Conservation (phyloP, 805 yeast species). For the Lipomyces starkeyi region DNA sequence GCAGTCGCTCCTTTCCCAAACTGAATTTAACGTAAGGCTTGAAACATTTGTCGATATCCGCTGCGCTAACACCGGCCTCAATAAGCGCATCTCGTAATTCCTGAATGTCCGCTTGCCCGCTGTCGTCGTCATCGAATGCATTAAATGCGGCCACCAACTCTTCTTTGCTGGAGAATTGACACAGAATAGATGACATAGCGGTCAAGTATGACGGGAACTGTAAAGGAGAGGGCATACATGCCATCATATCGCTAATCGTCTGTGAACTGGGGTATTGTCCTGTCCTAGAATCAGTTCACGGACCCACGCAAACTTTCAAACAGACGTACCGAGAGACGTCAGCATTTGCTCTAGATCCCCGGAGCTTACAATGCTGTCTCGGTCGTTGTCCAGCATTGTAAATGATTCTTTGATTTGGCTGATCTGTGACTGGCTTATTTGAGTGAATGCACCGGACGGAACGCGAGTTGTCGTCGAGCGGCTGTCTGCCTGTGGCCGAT, state of each 20-base stretch:
- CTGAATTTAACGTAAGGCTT: constrained; percentile 61
- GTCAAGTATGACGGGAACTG: constrained; percentile 71
- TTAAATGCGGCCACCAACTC: constrained; percentile 66
- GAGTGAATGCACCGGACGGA: constrained; percentile 35
- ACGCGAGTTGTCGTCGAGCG: constrained; percentile 15
- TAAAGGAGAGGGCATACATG: constrained; percentile 49
- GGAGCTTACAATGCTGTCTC: constrained; percentile 59
- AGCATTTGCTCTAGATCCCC: constrained; percentile 56
- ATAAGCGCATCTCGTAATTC: constrained; percentile 58
- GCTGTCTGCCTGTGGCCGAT: constrained; percentile 8
- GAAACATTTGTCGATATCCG: constrained; percentile 58
- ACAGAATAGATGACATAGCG: constrained; percentile 62
- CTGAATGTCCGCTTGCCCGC: constrained; percentile 55
- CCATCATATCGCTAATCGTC: constrained; percentile 59
- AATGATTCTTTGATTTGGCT: constrained; percentile 74
- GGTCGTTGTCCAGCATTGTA: constrained; percentile 79
- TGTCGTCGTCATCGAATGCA: constrained; percentile 53
- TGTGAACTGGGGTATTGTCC: constrained; percentile 51
- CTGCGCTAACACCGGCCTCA: constrained; percentile 50
- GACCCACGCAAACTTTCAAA: neutral
- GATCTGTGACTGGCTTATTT: constrained; percentile 64
- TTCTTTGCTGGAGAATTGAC: constrained; percentile 56
- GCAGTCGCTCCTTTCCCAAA: constrained; percentile 63
- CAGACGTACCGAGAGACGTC: constrained; percentile 53
- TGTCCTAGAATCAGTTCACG: constrained; percentile 9